Conservation (phyloP, 2,329 filamentous ascomycete genomes). For the Myriosclerotinia scirpicola region DNA sequence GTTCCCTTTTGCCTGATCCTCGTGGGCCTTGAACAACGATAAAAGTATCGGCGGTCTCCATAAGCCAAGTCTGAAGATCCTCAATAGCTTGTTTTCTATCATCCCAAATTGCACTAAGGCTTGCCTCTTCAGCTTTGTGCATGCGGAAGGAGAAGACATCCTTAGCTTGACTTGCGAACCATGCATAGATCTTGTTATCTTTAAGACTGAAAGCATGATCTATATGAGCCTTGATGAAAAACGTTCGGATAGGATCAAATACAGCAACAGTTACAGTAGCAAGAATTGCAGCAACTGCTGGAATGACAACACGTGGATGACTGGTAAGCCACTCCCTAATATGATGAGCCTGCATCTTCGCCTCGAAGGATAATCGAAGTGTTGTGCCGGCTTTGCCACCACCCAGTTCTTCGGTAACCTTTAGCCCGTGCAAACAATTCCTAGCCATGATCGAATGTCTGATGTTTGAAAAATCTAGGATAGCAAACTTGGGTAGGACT, state of each 20-base stretch:
- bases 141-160: conserved; percentile 62
- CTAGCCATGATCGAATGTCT: conserved; percentile 39
- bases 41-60: conserved; percentile 87
- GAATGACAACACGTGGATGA: conserved; percentile 79
- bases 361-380: conserved; percentile 81
- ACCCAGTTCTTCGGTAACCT: conserved; percentile 65
- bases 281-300: conserved; percentile 74
- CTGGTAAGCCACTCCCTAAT: conserved; percentile 84
- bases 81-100: conserved; percentile 73
- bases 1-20: conserved; percentile 85
- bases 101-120: conserved; percentile 64
- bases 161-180: conserved; percentile 73
- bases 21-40: conserved; percentile 91
- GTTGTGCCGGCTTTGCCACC: conserved; percentile 75
- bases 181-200: conserved; percentile 72
- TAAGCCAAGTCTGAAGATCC: conserved; percentile 79
- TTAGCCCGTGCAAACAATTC: conserved; percentile 78
- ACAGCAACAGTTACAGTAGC: conserved; percentile 82
- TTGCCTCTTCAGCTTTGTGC: conserved; percentile 61
- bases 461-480: conserved; percentile 71
- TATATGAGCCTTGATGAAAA: conserved; percentile 87
- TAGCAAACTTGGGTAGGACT: conserved; percentile 74
- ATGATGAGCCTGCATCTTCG: conserved; percentile 72
- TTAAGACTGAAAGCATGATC: conserved; percentile 73
- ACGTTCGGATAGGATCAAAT: conserved; percentile 92